A percentile compares a stretch with the other conserved stretches of the same genome.
Evolutionary conservation across 208 protist species (phyloP).

Genomic region (Endotrypanum monterogeii): DNA sequence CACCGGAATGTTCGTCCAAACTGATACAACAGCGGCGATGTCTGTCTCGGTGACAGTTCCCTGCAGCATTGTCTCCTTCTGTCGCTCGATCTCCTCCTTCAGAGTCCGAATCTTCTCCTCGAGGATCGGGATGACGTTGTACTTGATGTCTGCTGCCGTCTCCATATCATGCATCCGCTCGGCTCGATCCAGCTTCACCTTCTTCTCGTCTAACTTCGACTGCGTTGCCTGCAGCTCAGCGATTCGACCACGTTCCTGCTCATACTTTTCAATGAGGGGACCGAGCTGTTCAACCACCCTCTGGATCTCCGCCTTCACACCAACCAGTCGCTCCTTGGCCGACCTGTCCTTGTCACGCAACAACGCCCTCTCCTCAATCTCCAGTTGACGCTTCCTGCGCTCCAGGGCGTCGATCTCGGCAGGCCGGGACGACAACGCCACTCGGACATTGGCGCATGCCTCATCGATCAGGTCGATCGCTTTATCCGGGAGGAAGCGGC

Average conservation of each 20-base stretch:
- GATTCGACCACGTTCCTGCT: slow-evolving; percentile 81
- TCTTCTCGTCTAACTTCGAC: slow-evolving; percentile 89
- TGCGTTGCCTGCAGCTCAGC: slow-evolving; percentile 87
- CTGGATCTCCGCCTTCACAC: slow-evolving; percentile 79
- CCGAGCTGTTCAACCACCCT: slow-evolving; percentile 73
- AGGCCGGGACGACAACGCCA: slow-evolving; percentile 95
- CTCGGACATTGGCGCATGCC: slow-evolving; percentile 90
- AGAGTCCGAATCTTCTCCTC: slow-evolving; percentile 78
- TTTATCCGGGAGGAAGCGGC: slow-evolving; percentile 99
- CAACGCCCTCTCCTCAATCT: slow-evolving; percentile 93
- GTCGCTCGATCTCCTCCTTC: slow-evolving; percentile 68
- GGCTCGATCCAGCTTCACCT: slow-evolving; percentile 90
- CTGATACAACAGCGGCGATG: slow-evolving; percentile 96
- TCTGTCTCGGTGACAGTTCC: slow-evolving; percentile 93
- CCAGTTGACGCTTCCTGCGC: slow-evolving; percentile 78
- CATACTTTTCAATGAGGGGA: slow-evolving; percentile 84
- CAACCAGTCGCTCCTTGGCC: slow-evolving; percentile 65
- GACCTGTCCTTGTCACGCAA: slow-evolving; percentile 90
- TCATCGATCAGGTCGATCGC: slow-evolving; percentile 99
- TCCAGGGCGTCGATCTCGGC: slow-evolving; percentile 95
- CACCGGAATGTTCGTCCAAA: slow-evolving; percentile 98
- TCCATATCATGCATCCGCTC: slow-evolving; percentile 91
- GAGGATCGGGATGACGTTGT: slow-evolving; percentile 96
- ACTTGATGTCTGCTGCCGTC: slow-evolving; percentile 94
- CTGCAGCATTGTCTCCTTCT: slow-evolving; percentile 91